These are phyloP conservation scores for Neurospora cerealis DNA, from an alignment of 495 filamentous ascomycete species.

Conservation along the genomic window DNA sequence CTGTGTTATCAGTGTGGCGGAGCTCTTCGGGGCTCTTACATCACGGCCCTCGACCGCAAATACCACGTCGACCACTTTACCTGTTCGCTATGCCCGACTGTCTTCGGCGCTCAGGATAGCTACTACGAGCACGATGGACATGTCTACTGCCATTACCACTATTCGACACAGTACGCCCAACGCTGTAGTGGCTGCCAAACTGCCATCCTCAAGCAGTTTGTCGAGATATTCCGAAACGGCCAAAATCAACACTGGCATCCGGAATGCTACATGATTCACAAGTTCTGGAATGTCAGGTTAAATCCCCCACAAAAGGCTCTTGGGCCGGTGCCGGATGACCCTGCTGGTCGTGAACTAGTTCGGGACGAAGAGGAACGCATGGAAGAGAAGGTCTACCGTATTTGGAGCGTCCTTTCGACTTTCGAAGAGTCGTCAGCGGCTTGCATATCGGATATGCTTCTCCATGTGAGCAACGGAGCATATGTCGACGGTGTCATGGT, in stretches of 20 bases:
- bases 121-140: conserved; percentile 97
- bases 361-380: conserved; percentile 83
- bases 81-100: conserved; percentile 91
- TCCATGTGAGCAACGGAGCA: conserved; percentile 96
- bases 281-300: conserved; percentile 98
- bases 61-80: conserved; percentile 99
- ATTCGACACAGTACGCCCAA: conserved; percentile 95
- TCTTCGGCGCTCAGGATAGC: conserved; percentile 95
- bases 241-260: conserved; percentile 99
- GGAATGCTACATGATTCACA: conserved; percentile 99
- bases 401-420: conserved; percentile 94
- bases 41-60: conserved; percentile 93
- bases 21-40: conserved; percentile 93
- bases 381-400: conserved; percentile 95
- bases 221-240: conserved; percentile 95
- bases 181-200: conserved; percentile 94
- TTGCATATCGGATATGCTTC: conserved; percentile 98
- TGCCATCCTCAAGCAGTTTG: conserved; percentile 98
- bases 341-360: conserved; percentile 63
- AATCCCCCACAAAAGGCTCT: conserved; percentile 34
- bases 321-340: conserved; percentile 53
- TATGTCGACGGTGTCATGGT: conserved; percentile 92
- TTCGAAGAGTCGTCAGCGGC: conserved; percentile 97
- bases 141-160: conserved; percentile 98
- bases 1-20: conserved; percentile 88